Base-by-base conservation (phyloP, 1,284 basidiomycete species). In the Xerocomus amazonicus region DNA sequence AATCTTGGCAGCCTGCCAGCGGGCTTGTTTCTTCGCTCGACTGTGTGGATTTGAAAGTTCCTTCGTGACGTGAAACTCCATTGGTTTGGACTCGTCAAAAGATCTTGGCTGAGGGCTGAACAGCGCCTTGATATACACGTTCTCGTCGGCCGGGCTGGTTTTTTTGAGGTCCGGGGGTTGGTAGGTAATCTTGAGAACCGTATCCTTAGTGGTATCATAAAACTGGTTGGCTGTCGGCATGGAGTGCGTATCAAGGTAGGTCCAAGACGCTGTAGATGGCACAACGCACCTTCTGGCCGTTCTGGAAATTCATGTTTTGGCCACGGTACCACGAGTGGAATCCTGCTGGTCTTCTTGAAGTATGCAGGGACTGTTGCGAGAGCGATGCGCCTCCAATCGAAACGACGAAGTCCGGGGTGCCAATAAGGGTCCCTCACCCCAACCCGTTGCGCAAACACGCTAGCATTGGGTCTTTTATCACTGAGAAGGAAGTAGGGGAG, bases 21-120 rank as follows among this genome's bases (percentile, higher is more conserved):
- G 80, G 40, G 73, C 72, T 58, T 87, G 82, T 64, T 87, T 89
- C 74, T 87, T 90, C 9, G 85, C 84, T 19, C 87, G 82, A 12
- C 84, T 82, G 61, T 90, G 84, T 29, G 87, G 87, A 65, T 90
- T 90, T 23, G 85, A 76, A 36, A 91, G 78, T 60, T 91, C 88
- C 54, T 77, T 76, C 29, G 72, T 63, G 48, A 91, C 66, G 60
- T 81, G 79, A 14, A 77, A 62, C 62, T 91, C 88, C 52, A 87
- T 75, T 9, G 85, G 82, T 8, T 71, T 70, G 13, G 79, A 75
- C 9, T 74, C 69, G 43, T 77, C 76, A 54, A 80, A 78, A 10
- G 63, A 29, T 16, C 58, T 59, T 40, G 66, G 59, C 3, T 41
- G 59, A 12, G 78, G 76, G 54, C 79, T 79, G 53, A 76, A 76